Evolutionary conservation across 1,284 basidiomycete species (phyloP).

Genomic region (Apiotrichum akiyoshidainum): DNA sequence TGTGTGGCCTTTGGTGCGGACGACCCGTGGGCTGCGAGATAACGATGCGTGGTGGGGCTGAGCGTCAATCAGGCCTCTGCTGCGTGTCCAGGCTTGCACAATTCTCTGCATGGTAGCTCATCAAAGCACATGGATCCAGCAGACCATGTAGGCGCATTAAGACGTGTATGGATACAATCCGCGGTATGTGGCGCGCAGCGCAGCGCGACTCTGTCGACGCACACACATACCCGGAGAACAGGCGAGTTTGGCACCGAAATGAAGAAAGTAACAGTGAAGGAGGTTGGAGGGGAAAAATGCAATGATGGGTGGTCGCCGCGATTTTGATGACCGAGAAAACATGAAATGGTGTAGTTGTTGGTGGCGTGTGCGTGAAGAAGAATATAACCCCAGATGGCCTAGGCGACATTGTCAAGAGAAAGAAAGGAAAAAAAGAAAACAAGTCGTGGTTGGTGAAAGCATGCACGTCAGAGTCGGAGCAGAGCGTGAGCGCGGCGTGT

Average conservation of each 20-base stretch:
- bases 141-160: conserved; percentile 2
- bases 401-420: conserved; percentile 1
- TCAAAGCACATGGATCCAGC: conserved; percentile 11
- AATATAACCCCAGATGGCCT: conserved; percentile 7
- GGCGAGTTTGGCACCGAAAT: not conserved
- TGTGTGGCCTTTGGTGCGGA: no score
- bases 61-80: no score
- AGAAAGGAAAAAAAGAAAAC: not conserved
- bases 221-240: conserved; percentile 4
- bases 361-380: conserved; percentile 7
- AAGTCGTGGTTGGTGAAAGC: not conserved
- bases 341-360: not conserved
- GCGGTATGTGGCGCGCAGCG: conserved; percentile 13
- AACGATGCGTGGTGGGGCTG: no score
- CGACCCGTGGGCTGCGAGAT: no score
- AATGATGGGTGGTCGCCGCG: not conserved
- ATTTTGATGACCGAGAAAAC: not conserved
- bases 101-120: not conserved
- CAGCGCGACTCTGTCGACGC: conserved; percentile 8
- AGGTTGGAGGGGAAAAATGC: not conserved
- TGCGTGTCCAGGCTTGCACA: no score
- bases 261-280: not conserved
- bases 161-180: conserved; percentile 15
- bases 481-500: not conserved
- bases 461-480: conserved; percentile 2